Base-by-base conservation (phyloP, 768 basidiomycete genomes). In the Sporobolomyces roseus region DNA sequence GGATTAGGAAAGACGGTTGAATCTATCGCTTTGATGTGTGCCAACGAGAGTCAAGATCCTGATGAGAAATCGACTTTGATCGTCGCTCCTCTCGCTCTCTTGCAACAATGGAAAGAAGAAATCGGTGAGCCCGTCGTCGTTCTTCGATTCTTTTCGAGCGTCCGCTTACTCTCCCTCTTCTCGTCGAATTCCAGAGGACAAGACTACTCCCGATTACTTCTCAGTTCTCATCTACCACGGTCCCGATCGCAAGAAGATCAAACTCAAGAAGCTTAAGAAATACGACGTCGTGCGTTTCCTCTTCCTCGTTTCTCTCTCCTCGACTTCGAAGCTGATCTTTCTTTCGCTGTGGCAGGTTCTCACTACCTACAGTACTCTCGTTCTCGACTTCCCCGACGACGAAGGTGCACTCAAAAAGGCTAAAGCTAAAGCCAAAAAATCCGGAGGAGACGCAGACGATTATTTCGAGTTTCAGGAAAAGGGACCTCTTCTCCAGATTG, bases 1-100 rank as follows among this genome's bases (percentile, higher is more conserved):
- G 92, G 93, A 86, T 88, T 94, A 64, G 92, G 92, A 69, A 93
- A 93, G 79, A 93, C 92, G 0, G 91, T 93, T 59, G 91, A 93
- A 75, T 92, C 90, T 0, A 96, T 97, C 67, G 96, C 93, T 0
- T 75, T 81, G 2, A 84, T 89, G 73, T 78, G 83, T 32, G 80
- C 80, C 61, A 87, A 89, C 74, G 79, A 75, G 10, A 82, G 86
- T 0, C 63, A 74, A 2, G 82, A 87, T 68, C 81, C 81, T 0
- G 76, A 75, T 27, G 80, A 83, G 77, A 87, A 87, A 77, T 84
- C 85, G 0, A 89, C 84, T 29, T 81, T 91, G 1, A 84, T 91
- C 63, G 76, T 90, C 30, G 85, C 86, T 2, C 71, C 71, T 19
- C 77, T 85, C 21, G 85, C 87, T 1, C 78, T 90, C 12, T 80